Evolutionary conservation across 2,329 filamentous ascomycete genomes (phyloP).

Genomic region (Fusarium vanettenii): DNA sequence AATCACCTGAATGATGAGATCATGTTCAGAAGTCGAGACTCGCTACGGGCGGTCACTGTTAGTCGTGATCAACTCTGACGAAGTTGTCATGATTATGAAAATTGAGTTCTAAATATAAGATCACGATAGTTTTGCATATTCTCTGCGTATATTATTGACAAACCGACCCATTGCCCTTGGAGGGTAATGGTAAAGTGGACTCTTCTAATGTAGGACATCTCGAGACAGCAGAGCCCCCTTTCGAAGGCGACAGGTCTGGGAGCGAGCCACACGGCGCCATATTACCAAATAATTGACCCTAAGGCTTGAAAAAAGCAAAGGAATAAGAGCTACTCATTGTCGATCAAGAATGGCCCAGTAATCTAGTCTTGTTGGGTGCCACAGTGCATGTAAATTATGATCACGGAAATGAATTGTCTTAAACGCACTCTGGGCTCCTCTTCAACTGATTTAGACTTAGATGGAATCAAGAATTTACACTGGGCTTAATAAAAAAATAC

Average conservation of each 20-base stretch:
- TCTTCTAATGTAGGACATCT: no score
- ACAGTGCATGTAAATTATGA: background rate
- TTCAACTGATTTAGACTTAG: background rate
- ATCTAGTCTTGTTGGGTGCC: background rate
- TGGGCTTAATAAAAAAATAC: no score
- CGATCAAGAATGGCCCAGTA: background rate
- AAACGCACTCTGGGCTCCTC: background rate
- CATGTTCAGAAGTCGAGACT: background rate
- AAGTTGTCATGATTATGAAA: background rate
- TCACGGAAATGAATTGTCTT: background rate
- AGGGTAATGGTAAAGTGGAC: background rate
- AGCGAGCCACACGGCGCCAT: background rate
- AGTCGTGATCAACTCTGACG: background rate
- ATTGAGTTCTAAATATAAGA: background rate
- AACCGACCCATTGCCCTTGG: background rate
- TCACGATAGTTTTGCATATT: background rate
- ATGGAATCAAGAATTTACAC: background rate
- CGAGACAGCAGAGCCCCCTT: background rate
- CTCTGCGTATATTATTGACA: background rate
- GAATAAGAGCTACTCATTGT: background rate
- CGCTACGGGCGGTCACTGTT: background rate
- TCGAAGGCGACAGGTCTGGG: background rate
- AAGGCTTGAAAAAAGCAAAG: background rate
- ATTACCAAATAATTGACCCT: background rate
- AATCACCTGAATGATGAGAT: background rate